A percentile compares a stretch with the other conserved stretches of the same genome.
Conservation (phyloP, 371 early-diverging fungal species). For the Modicella reniformis region DNA sequence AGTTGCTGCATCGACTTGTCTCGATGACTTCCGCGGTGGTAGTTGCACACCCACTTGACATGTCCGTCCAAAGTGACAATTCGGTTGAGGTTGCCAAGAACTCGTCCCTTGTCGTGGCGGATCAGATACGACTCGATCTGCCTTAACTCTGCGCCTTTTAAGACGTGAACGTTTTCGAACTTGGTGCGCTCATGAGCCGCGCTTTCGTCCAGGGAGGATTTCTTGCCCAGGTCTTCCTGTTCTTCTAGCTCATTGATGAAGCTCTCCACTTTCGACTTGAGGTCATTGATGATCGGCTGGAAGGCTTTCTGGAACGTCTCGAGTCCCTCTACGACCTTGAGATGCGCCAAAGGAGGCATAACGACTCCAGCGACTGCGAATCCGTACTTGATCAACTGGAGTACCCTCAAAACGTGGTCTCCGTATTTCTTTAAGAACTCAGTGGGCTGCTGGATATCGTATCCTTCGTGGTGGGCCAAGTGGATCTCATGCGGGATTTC, state of each 20-base stretch:
- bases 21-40: conserved; percentile 11
- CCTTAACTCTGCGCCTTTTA: conserved; percentile 22
- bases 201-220: not conserved
- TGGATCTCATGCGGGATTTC: not conserved
- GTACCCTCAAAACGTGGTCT: conserved; percentile 1
- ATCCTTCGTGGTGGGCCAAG: conserved; percentile 7
- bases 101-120: conserved; percentile 7
- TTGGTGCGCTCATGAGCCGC: not conserved
- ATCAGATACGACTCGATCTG: conserved; percentile 13
- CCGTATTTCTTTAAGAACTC: conserved; percentile 21
- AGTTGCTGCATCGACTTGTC: not conserved
- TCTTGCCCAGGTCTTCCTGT: not conserved
- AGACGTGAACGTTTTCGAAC: not conserved
- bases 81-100: conserved; percentile 25
- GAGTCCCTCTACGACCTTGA: not conserved
- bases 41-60: conserved; percentile 33
- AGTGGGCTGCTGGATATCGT: conserved; percentile 7
- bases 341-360: not conserved
- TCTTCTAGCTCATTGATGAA: not conserved
- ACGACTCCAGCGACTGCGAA: conserved; percentile 4
- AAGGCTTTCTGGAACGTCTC: not conserved
- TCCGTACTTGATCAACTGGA: conserved; percentile 15
- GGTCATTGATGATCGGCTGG: not conserved
- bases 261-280: not conserved
- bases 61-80: conserved; percentile 15